Base-by-base conservation (phyloP, 768 basidiomycete genomes). In the Podaxis sp. region DNA sequence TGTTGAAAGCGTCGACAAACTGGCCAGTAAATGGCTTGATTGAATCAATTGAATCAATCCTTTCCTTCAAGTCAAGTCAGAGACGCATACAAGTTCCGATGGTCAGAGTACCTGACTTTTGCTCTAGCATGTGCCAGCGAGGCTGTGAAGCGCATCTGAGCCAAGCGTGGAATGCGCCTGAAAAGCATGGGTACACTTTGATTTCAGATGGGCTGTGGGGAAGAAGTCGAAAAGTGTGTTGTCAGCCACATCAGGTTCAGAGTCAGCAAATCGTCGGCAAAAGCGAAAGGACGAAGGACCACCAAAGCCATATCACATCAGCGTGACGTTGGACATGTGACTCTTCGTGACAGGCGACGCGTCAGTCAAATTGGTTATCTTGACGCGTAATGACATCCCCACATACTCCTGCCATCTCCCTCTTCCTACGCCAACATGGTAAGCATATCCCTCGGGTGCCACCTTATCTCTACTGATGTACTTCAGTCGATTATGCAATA, bases 401-500 rank as follows among this genome's bases (percentile, higher is more conserved):
- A 48, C 37, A 5, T 58, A 25, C 62, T 50, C 51, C 58, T 50
- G 38, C 62, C 50, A 59, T 61, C 65, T 55, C 51, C 59, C 63
- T 63, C 46, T 51, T 44, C 59, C 59, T 62, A 55, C 60, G 59
- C 66, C 67, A 77, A 70, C 67, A 82, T 80, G 80, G 81, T 80
- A 53, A 62, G 77, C 62, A 37, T 2, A 23, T 23, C 23, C 18
- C 23, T 21, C 13, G 10, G 47, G 7, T 13, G 13, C 7, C 5
- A 11, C 18, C 25, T 13, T 23, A 23, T 21, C 9, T 48, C 5
- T 27, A 27, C 64, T 73, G 37, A 73, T 44, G 6, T n/a, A 28
- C 2, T 55, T 28, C 63, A 94, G 92, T 94, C 92, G 70, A 87
- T 90, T 67, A 90, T 96, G 91, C 83, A 93, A 75, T 80, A 88